Percentiles rank a stretch among this genome's conserved stretches.
Evolutionary conservation across 1,139 yeast species (phyloP).

Genomic region (Meyerozyma guilliermondii): DNA sequence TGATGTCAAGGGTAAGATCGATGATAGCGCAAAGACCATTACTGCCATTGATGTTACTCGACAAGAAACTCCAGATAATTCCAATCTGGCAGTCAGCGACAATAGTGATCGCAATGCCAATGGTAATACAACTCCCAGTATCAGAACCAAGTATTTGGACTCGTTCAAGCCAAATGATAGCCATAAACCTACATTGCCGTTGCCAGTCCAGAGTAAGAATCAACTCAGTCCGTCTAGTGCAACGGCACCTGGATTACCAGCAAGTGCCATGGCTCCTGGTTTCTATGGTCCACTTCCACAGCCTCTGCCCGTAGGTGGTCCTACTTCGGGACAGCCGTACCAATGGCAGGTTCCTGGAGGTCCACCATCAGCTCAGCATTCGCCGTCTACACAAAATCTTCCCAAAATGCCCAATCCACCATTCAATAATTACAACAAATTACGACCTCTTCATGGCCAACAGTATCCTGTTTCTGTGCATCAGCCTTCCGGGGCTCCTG

Average conservation of each 20-base stretch:
- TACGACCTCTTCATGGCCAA: conserved; percentile 1
- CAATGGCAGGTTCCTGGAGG: neutral
- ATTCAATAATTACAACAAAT: neutral
- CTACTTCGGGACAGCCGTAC: neutral
- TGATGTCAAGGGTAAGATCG: conserved; percentile 24
- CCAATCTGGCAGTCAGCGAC: conserved; percentile 6
- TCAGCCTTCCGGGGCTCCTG: neutral
- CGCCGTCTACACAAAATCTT: neutral
- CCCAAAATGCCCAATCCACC: neutral
- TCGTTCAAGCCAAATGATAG: conserved; percentile 36
- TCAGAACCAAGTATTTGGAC: conserved; percentile 13
- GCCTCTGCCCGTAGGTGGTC: neutral
- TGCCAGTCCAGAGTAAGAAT: conserved; percentile 36
- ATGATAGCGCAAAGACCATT: conserved; percentile 31
- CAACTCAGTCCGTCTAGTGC: conserved; percentile 44
- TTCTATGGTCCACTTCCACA: conserved; percentile 8
- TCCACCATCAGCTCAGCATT: neutral
- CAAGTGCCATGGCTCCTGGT: conserved; percentile 12
- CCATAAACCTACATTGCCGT: conserved; percentile 34
- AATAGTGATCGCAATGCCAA: conserved; percentile 5
- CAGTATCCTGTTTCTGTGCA: neutral
- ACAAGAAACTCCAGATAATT: conserved; percentile 5
- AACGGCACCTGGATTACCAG: conserved; percentile 36
- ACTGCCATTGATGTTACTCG: conserved; percentile 31
- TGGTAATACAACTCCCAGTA: conserved; percentile 4